Evolutionary conservation across 208 protist genomes (phyloP), one percentile per base, ranked within the genome.

Genomic region (Acanthamoeba culbertsoni): DNA sequence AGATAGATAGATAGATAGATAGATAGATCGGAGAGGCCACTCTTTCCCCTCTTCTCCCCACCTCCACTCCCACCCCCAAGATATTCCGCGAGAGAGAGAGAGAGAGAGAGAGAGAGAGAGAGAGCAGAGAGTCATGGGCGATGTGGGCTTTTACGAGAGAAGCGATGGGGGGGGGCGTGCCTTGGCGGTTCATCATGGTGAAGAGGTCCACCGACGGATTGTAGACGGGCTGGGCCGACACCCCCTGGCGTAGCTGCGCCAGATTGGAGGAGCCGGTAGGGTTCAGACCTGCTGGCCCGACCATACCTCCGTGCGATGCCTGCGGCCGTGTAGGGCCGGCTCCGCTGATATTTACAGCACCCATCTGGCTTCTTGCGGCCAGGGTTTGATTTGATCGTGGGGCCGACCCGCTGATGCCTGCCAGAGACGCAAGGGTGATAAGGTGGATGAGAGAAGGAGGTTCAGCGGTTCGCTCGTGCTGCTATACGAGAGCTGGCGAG

Each of bases 171-270:
- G 63, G 8, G 63, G 63, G 35, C 68, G 33, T 53, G 28, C 71
- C 71, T 82, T 82, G 71, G 42, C 71, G 71, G 31, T 89, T 89
- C 20, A 89, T 89, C 79, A 89, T 89, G 79, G 79, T 65, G 51
- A 89, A 65, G 18, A 89, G 51, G 26, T 89, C 79, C 14, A 57
- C 79, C 23, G 79, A 89, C 2, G 79, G 79, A 33, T 65, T 89
- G 48, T 89, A 89, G 8, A 40, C 43, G 18, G 53, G 20, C 33
- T 65, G 45, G 20, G 14, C 51, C 1, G 79, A 57, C 26, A 45
- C 42, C 1, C 18, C 71, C 42, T 82, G 71, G 23, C 53, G 79
- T 12, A 57, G 79, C 79, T 65, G 45, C 2, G 79, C 51, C 28
- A 51, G 45, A 33, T 12, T 89, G 2, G 71, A 82, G 1, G 40